These are phyloP conservation scores for Diaporthe sp. DNA, from an alignment of 2,329 filamentous ascomycete genomes.

Conservation along the genomic window DNA sequence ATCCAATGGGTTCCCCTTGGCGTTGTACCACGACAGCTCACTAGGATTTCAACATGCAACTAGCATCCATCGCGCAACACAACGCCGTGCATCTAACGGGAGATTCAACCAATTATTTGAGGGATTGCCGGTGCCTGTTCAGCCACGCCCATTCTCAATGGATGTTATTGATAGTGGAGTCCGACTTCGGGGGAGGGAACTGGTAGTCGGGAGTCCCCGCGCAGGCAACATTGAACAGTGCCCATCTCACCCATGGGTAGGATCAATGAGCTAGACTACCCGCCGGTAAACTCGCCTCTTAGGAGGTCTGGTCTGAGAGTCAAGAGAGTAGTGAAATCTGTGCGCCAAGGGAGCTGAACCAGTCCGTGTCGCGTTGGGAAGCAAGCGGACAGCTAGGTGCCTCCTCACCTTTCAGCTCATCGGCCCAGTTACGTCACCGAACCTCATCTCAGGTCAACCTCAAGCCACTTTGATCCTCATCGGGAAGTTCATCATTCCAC, in stretches of 20 bases:
- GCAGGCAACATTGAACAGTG: not conserved
- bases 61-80: not conserved
- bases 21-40: not conserved
- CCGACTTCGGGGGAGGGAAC: too few relatives aligned
- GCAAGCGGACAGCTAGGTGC: too few relatives aligned
- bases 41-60: not conserved
- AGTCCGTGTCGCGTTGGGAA: not conserved
- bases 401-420: too few relatives aligned
- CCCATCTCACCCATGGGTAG: not conserved
- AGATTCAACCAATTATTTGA: not conserved
- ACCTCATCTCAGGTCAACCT: not conserved
- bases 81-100: not conserved
- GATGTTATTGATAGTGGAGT: too few relatives aligned
- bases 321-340: fast-evolving
- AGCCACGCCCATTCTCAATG: not conserved
- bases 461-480: not conserved
- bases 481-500: not conserved
- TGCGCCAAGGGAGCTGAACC: not conserved
- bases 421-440: not conserved
- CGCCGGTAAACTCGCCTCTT: too few relatives aligned
- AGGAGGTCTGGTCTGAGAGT: fast-evolving
- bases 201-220: not conserved
- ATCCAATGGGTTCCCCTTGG: not conserved
- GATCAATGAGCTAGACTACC: not conserved
- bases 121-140: not conserved